Base-by-base conservation (phyloP, 2,329 filamentous ascomycete genomes). In the Pseudophaeomoniella oleicola region DNA sequence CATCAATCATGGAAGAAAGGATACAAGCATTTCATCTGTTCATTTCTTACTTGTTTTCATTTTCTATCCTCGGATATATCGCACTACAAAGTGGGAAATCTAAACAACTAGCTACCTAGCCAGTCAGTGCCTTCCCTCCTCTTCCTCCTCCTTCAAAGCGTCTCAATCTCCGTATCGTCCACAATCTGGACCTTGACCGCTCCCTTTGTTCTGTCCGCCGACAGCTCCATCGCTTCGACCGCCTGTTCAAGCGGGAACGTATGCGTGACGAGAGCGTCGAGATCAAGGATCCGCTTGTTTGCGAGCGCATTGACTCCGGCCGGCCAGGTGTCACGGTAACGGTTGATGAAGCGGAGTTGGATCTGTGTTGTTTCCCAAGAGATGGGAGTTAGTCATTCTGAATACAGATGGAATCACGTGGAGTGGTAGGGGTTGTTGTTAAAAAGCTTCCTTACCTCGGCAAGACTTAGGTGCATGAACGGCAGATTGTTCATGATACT, bases 251-350 rank as follows among this genome's bases (percentile, higher is more conserved):
- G 56, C 0, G 71, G 67, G 42, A 74, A 79, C 1, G 60, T 63
- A 51, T 82, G 76, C 9, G 75, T 74, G 3, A 81, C 68, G 13
- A 80, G 55, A 34, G 64, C 66, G 48, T 75, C 75, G 14, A 79
- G 57, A 48, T 80, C 67, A 5, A 82, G 50, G 1, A 80, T 62
- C n/a, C n/a, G n/a, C 0, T 69, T 69, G 3, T 73, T 71, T 30
- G 63, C 65, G 17, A 82, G 49, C 34, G 70, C 72, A 4, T 69
- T 62, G 19, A 82, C 76, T 0, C 72, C 78, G 0, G 70, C 66
- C 0, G 77, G 76, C 77, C 78, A 82, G 0, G 76, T 81, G 47
- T 81, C 75, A 30, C 68, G 63, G 50, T 81, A 82, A 5, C 78
- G 64, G 52, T 82, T 81, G 50, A 81, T 81, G 56, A 82, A 82